phyloP scores from a whole-genome alignment of 2,329 filamentous ascomycete species.

The Daldinia eschscholtzii region DNA sequence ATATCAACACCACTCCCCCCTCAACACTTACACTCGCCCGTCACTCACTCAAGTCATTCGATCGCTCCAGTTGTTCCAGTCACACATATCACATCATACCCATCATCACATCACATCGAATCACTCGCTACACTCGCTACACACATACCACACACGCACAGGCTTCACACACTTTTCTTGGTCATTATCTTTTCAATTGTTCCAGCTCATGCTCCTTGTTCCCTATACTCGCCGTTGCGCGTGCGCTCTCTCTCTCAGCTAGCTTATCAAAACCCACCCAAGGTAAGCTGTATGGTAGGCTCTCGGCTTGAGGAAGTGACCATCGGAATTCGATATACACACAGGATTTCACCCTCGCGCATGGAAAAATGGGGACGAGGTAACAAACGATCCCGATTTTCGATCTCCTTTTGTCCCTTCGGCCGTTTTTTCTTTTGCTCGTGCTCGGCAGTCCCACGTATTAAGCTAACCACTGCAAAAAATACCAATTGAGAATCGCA shows the following conservation, averaged over 20 bases:
- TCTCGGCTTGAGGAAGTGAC: background rate
- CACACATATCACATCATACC: constrained; percentile 2
- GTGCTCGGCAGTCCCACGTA: constrained; percentile 13
- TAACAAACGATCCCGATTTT: constrained; percentile 13
- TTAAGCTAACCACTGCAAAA: constrained; percentile 29
- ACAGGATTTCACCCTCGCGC: background rate
- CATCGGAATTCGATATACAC: background rate
- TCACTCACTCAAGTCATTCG: background rate
- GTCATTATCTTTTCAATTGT: constrained; percentile 11
- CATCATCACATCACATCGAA: constrained; percentile 1
- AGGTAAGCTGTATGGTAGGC: background rate
- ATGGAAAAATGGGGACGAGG: background rate
- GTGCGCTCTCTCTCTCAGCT: background rate
- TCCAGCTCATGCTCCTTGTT: constrained; percentile 2
- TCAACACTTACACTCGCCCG: background rate
- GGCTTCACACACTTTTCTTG: background rate
- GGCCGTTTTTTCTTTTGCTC: constrained; percentile 3
- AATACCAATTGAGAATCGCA: constrained; percentile 33
- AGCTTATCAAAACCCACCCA: background rate
- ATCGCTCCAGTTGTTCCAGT: background rate
- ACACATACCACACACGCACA: background rate
- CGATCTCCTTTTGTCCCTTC: constrained; percentile 9
- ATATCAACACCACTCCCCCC: background rate
- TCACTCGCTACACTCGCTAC: background rate
- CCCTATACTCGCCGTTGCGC: background rate